Evolutionary conservation across 2,329 filamentous ascomycete genomes (phyloP).

Genomic region (Ceratocystiopsis minuta): DNA sequence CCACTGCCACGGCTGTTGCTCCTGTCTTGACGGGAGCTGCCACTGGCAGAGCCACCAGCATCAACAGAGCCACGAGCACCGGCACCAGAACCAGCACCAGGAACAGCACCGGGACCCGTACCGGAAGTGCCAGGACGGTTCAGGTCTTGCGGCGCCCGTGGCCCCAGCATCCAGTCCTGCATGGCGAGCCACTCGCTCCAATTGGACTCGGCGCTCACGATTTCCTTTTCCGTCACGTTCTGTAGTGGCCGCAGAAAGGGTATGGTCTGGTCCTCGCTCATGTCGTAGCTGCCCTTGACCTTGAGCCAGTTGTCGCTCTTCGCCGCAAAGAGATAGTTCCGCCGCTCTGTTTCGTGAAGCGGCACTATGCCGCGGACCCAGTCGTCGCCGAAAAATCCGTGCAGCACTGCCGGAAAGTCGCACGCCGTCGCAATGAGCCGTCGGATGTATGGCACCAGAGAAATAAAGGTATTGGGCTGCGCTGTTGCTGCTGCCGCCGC

Average conservation of each 20-base stretch:
- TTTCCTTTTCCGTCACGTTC: constrained; percentile 58
- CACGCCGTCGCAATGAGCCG: constrained; percentile 83
- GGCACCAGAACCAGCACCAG: too few species aligned
- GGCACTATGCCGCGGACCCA: constrained; percentile 66
- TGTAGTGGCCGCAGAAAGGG: constrained; percentile 78
- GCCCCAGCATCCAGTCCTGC: constrained; percentile 98
- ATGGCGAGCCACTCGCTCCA: constrained; percentile 96
- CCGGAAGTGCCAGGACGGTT: too few species aligned
- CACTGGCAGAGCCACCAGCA: too few species aligned
- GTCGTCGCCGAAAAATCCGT: constrained; percentile 93
- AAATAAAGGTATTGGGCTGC: too few species aligned
- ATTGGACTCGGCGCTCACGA: constrained; percentile 59
- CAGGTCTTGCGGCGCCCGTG: constrained; percentile 40
- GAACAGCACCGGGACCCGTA: too few species aligned
- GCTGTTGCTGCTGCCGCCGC: constrained; percentile 31
- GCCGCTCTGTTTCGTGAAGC: constrained; percentile 72
- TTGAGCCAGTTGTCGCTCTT: constrained; percentile 82
- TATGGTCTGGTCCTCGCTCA: constrained; percentile 62
- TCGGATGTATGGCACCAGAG: constrained; percentile 69
- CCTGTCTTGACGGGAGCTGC: too few species aligned
- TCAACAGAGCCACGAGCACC: too few species aligned
- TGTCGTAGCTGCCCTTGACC: constrained; percentile 84
- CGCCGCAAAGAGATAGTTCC: constrained; percentile 88
- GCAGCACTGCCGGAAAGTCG: constrained; percentile 69
- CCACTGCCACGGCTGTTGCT: too few species aligned